Conservation (phyloP, 352 stramenopile genomes). For the Pythium monospermum region DNA sequence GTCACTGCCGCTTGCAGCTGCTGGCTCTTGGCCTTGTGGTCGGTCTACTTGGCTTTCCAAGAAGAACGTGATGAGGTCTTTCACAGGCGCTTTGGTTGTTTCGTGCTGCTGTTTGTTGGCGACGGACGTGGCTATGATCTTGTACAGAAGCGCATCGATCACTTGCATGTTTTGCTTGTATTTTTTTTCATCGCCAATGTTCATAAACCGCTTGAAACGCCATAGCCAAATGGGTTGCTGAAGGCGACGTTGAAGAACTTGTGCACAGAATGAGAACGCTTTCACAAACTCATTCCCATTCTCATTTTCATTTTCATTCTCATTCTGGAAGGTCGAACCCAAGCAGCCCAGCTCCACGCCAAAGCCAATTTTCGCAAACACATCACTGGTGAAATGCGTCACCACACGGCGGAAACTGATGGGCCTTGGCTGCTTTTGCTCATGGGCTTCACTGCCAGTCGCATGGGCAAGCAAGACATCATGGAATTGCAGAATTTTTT, state of each 20-base stretch:
- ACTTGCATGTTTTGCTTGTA: conserved; percentile 18
- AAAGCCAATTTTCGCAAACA: conserved; percentile 74
- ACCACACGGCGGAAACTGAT: conserved; percentile 52
- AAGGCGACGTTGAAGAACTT: conserved; percentile 18
- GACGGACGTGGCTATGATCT: conserved; percentile 26
- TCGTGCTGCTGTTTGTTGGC: neutral
- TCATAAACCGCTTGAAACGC: conserved; percentile 22
- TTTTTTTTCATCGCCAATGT: conserved; percentile 24
- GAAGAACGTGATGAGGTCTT: conserved; percentile 46
- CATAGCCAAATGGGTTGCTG: conserved; percentile 26
- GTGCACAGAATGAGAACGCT: conserved; percentile 19
- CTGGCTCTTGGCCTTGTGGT: conserved; percentile 4
- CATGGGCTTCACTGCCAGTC: conserved; percentile 4
- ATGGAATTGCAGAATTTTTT: conserved; percentile 33
- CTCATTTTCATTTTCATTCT: conserved; percentile 19
- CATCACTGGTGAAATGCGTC: conserved; percentile 56
- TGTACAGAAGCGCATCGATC: conserved; percentile 23
- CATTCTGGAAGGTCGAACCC: conserved; percentile 19
- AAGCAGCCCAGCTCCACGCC: conserved; percentile 53
- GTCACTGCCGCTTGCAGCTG: neutral
- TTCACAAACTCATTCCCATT: conserved; percentile 24
- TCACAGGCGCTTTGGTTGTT: conserved; percentile 1
- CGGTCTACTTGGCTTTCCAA: conserved; percentile 18
- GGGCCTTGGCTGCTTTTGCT: conserved; percentile 4
- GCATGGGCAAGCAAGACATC: no score